These are phyloP conservation scores for Cryptococcus floricola DNA, from an alignment of 1,284 basidiomycete genomes.

Conservation along the genomic window DNA sequence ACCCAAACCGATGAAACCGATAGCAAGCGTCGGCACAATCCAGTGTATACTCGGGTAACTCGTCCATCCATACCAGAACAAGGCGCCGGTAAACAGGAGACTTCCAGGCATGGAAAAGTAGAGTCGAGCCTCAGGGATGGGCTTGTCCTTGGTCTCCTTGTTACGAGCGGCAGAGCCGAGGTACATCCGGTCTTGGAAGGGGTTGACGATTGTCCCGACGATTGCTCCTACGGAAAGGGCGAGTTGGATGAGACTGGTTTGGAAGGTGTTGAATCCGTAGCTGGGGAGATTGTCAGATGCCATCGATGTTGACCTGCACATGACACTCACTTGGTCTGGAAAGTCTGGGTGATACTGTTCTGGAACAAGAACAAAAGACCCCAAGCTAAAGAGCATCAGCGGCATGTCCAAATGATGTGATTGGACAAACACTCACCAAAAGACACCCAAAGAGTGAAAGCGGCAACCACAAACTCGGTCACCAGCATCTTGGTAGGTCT, in stretches of 20 bases:
- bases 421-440: constrained; percentile 5
- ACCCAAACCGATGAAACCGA: constrained; percentile 9
- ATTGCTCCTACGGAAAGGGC: constrained; percentile 10
- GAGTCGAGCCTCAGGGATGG: constrained; percentile 35
- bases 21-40: constrained; percentile 9
- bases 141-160: constrained; percentile 12
- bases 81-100: constrained; percentile 42
- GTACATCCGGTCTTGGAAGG: constrained; percentile 9
- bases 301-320: too few species aligned
- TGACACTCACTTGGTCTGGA: constrained; percentile 5
- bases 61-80: constrained; percentile 49
- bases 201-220: constrained; percentile 10
- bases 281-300: neutral
- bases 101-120: constrained; percentile 29
- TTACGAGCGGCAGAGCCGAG: constrained; percentile 1
- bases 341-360: constrained; percentile 9
- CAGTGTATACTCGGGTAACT: constrained; percentile 22
- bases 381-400: constrained; percentile 1
- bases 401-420: neutral
- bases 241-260: constrained; percentile 9
- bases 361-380: constrained; percentile 15
- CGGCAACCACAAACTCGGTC: constrained; percentile 17
- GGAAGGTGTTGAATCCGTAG: constrained; percentile 28
- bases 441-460: constrained; percentile 20
- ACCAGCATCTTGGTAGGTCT: constrained; percentile 51